phyloP scores from a whole-genome alignment of 1,284 basidiomycete species.

The Xanthoconium separans region DNA sequence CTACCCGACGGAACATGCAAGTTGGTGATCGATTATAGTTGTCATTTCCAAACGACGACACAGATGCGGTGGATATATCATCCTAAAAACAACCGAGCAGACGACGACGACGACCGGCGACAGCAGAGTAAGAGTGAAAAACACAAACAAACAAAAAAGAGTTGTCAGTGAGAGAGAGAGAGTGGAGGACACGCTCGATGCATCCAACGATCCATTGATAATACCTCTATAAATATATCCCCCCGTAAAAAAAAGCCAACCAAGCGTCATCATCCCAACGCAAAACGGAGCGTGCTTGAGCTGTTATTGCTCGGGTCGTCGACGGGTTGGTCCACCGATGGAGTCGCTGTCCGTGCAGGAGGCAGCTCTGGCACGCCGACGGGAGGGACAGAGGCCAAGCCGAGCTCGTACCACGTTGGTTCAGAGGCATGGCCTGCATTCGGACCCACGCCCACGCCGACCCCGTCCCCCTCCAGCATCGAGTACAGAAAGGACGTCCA shows the following conservation, averaged over 20 bases:
- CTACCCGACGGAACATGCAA: background rate
- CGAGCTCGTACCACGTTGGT: constrained; percentile 30
- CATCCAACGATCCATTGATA: constrained; percentile 11
- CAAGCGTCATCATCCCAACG: constrained; percentile 29
- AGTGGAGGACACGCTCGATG: background rate
- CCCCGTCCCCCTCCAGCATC: constrained; percentile 33
- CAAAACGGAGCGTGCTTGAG: constrained; percentile 32
- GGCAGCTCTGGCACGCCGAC: constrained; percentile 15
- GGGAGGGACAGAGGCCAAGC: constrained; percentile 20
- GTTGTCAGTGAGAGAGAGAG: background rate
- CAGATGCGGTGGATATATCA: background rate
- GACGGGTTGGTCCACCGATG: constrained; percentile 13
- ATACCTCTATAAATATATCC: constrained; percentile 28
- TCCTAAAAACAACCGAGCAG: no score
- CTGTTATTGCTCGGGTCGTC: constrained; percentile 27
- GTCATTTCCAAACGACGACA: no score
- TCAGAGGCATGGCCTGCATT: constrained; percentile 10
- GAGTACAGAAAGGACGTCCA: constrained; percentile 35
- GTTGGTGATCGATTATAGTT: background rate
- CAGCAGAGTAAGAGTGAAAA: constrained; percentile 1
- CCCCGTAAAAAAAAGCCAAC: no score
- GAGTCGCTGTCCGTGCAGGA: background rate
- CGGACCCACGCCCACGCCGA: constrained; percentile 8
- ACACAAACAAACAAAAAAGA: background rate
- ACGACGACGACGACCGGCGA: constrained; percentile 4